Base-by-base conservation (phyloP, 768 basidiomycete genomes). In the Leccinum imitatum region DNA sequence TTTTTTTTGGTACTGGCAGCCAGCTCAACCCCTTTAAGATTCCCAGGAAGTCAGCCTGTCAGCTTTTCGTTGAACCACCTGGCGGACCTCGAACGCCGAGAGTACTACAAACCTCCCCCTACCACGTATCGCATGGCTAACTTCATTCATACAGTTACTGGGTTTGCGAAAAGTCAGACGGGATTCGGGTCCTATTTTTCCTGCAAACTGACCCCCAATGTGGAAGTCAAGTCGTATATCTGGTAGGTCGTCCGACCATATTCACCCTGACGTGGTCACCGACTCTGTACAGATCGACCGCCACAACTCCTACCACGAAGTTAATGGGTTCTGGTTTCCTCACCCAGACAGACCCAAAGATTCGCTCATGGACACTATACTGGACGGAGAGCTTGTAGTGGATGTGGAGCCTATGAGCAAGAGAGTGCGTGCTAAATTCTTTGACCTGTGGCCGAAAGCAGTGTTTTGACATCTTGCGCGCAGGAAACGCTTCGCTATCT, bases 91-190 rank as follows among this genome's bases (percentile, higher is more conserved):
- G 93, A 96, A 75, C 77, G 76, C 17, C 84, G 89, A 78, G 93
- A 98, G 95, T 95, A 73, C 62, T 65, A 59, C 51, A 37, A 19
- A 46, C 30, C 17, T 56, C 17, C 50, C 35, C 35, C 15, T 27
- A 41, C 19, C 53, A 31, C 17, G 9, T 53, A 44, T 50, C 50
- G 17, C 59, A 54, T 44, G 56, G 54, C 64, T 65, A 41, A 75
- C 33, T 53, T 21, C 62, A 57, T 53, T 52, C 51, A 33, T 27
- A 51, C 70, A 98, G 95, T 71, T 99, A 91, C 75, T 99, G 96
- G 96, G 97, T 99, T 47, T 97, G 95, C 77, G 97, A 99, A 79
- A 98, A 98, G 79, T 96, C 93, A 13, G 97, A 98, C 70, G 97
- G 97, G 13, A 72, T 99, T 54, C 86, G 97, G 37, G 91, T 98